phyloP scores from a whole-genome alignment of 108 stramenopile species.

The Pseudonitzschia pungens region DNA sequence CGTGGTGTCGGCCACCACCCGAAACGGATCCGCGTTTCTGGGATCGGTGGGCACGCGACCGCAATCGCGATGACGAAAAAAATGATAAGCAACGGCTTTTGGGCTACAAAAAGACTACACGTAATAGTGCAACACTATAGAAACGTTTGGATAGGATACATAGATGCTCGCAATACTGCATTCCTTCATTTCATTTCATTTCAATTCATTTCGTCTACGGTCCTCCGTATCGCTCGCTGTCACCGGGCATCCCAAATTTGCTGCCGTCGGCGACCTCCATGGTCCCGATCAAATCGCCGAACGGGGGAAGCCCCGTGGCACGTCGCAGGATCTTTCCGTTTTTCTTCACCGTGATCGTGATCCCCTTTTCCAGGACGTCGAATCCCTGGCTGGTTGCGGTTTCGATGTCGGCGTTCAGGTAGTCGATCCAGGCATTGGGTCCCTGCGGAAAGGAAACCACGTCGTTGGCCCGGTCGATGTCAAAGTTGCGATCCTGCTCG shows the following conservation, averaged over 20 bases:
- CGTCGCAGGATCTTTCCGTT: slow-evolving; percentile 80
- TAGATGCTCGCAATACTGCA: too few relatives aligned
- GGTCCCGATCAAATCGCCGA: slow-evolving; percentile 48
- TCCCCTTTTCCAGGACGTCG: slow-evolving; percentile 72
- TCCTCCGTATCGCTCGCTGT: slow-evolving; percentile 50
- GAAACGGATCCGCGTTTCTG: slow-evolving; percentile 1
- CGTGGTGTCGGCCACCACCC: not conserved
- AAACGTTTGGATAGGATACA: too few relatives aligned
- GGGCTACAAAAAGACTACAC: not conserved
- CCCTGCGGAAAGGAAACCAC: slow-evolving; percentile 67
- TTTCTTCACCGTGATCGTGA: slow-evolving; percentile 79
- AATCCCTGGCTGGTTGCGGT: slow-evolving; percentile 77
- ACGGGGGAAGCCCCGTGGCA: slow-evolving; percentile 72
- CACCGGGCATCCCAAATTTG: slow-evolving; percentile 79
- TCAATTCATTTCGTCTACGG: slow-evolving; percentile 17
- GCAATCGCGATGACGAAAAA: too few relatives aligned
- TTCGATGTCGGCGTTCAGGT: slow-evolving; percentile 64
- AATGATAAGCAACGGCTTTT: not conserved
- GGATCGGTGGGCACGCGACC: not conserved
- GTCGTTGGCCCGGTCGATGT: slow-evolving; percentile 51
- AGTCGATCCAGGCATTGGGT: slow-evolving; percentile 58
- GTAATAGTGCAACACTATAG: too few relatives aligned
- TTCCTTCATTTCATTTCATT: too few relatives aligned
- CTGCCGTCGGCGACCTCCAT: slow-evolving; percentile 83
- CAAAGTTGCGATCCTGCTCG: slow-evolving; percentile 70